A percentile compares a stretch with the other conserved stretches of the same genome.
Conservation (phyloP, 306 rosid genomes). For the Casuarina glauca region DNA sequence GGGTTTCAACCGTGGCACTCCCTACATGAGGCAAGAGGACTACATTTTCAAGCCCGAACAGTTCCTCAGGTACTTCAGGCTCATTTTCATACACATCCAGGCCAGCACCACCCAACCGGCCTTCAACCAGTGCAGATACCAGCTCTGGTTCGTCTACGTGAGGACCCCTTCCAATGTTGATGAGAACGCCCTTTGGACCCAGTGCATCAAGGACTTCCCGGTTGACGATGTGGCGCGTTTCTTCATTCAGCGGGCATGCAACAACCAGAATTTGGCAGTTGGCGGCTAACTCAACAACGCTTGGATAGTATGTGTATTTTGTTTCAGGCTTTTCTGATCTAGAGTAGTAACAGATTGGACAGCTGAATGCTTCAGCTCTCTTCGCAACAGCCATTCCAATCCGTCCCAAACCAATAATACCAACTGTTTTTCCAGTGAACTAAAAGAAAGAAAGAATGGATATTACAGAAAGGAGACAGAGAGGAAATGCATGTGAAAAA, state of each 20-base stretch:
- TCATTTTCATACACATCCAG: constrained; percentile 80
- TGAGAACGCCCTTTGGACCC: constrained; percentile 73
- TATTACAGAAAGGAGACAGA: constrained; percentile 7
- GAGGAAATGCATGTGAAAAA: background rate
- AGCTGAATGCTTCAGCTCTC: constrained; percentile 79
- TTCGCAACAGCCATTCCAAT: constrained; percentile 76
- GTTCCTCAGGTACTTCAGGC: constrained; percentile 72
- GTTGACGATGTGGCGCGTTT: constrained; percentile 64
- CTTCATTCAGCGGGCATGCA: constrained; percentile 67
- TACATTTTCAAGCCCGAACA: constrained; percentile 71
- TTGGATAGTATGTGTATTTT: constrained; percentile 71
- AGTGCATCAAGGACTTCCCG: constrained; percentile 68
- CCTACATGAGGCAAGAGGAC: constrained; percentile 79
- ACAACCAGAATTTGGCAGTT: constrained; percentile 72
- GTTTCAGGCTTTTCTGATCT: constrained; percentile 56
- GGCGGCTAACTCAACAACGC: constrained; percentile 71
- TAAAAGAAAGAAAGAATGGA: constrained; percentile 30
- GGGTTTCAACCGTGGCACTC: constrained; percentile 68
- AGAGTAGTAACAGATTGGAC: constrained; percentile 61
- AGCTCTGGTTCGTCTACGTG: constrained; percentile 76
- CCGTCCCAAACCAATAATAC: constrained; percentile 81
- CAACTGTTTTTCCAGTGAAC: constrained; percentile 85
- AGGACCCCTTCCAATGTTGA: constrained; percentile 85
- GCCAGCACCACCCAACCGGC: constrained; percentile 86
- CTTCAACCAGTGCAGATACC: constrained; percentile 72